Evolutionary conservation across 2,329 filamentous ascomycete species (phyloP).

Genomic region (Aspergillus caelatus): DNA sequence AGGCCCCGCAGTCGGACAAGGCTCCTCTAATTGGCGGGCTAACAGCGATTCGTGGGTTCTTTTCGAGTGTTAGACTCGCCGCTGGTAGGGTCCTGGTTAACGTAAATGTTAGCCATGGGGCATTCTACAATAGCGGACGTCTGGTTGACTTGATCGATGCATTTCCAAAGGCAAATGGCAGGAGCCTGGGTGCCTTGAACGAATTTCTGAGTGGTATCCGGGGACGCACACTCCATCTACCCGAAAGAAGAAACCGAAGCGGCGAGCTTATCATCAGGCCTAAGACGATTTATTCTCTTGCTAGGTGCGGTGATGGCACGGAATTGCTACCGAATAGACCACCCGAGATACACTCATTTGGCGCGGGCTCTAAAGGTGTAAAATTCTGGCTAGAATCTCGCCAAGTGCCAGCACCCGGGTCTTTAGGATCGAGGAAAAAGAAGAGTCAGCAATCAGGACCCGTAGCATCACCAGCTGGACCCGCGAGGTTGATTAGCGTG

Average conservation of each 20-base stretch:
- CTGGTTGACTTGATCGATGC: background rate
- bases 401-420: background rate
- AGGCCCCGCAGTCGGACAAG: background rate
- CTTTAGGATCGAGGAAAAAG: background rate
- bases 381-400: slow-evolving; percentile 1
- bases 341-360: background rate
- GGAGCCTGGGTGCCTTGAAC: background rate
- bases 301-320: slow-evolving; percentile 1
- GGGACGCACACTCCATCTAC: background rate
- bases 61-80: background rate
- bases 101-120: background rate
- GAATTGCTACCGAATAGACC: background rate
- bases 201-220: background rate
- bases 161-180: background rate
- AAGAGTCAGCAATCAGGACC: background rate
- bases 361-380: slow-evolving; percentile 7
- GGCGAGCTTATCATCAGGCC: slow-evolving; percentile 3
- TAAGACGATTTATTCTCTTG: slow-evolving; percentile 3
- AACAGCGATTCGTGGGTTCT: background rate
- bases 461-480: background rate
- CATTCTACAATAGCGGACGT: background rate
- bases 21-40: background rate
- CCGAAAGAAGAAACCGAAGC: background rate
- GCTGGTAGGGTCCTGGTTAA: background rate
- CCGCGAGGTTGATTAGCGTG: slow-evolving; percentile 22